Evolutionary conservation across 192 early-diverging fungal species (phyloP), one percentile per base, ranked within the genome.

Genomic region (Gaertneriomyces semiglobifer): DNA sequence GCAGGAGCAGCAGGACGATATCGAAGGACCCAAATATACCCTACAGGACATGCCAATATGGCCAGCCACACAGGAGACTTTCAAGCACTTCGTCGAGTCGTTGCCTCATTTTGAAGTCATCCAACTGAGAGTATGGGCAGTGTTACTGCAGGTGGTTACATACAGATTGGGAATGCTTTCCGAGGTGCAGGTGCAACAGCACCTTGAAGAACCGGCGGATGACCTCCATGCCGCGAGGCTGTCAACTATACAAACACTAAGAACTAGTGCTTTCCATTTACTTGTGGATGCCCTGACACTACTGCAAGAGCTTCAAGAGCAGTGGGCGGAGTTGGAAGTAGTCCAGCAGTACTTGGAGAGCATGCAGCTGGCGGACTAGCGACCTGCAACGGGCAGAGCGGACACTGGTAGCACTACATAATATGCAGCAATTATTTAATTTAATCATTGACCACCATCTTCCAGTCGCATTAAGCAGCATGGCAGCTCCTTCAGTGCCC

Each of bases 291-390:
- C 74, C 9, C 41, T 61, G 51, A 19, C 50, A 18, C 19, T 68
- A 19, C 44, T 76, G 42, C 47, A 50, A 25, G 42, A 19, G 51
- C 45, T 77, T 44, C 75, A 77, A 41, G 71, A 55, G 50, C 41
- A 55, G 54, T 77, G 65, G 52, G 62, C 59, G 38, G 67, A 70
- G 40, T 10, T 60, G 25, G 51, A 63, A 6, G n/a, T 7, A 16
- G 75, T 77, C 6, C 63, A 60, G n/a, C 45, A 18, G 47, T 77
- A 77, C 46, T 54, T 77, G 71, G 16, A 18, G 5, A 57, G 20
- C 14, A 73, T 76, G 69, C 69, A 64, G 48, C 25, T 33, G 25
- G 25, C 25, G 25, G 25, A 33, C 25, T 33, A 33, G 25, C 25
- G 25, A 33, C 25, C 2, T 33, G 25, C 25, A 0, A 2, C 25